Conservation (phyloP, 2,329 filamentous ascomycete species). For the Keithomyces neogunnii region DNA sequence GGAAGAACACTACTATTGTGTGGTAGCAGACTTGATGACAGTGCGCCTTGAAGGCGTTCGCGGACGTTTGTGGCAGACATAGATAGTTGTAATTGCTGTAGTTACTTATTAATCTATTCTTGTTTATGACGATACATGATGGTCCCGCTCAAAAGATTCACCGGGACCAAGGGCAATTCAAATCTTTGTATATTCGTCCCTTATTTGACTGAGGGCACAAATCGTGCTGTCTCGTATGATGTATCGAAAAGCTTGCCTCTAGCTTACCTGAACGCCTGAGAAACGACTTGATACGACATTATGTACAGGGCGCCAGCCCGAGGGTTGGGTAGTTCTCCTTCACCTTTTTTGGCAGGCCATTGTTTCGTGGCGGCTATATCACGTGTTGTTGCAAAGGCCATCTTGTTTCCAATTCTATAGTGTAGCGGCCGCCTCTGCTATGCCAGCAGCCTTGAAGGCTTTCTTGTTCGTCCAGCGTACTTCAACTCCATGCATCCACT, state of each 20-base stretch:
- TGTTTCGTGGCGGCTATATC: neutral
- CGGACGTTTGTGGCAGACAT: neutral
- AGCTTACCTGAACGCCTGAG: neutral
- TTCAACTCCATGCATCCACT: slow-evolving; percentile 81
- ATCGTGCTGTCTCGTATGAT: neutral
- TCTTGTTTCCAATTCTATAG: slow-evolving; percentile 26
- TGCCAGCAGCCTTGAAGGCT: slow-evolving; percentile 54
- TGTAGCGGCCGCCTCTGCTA: slow-evolving; percentile 49
- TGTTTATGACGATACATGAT: neutral
- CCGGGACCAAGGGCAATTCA: too few species aligned
- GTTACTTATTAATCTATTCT: slow-evolving; percentile 1
- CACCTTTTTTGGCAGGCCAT: neutral
- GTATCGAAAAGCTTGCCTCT: neutral
- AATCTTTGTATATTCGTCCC: too few species aligned
- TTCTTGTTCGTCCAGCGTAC: slow-evolving; percentile 56
- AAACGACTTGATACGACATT: neutral
- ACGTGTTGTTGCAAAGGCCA: neutral
- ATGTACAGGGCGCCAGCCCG: neutral
- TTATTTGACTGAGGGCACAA: neutral
- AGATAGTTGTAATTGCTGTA: neutral
- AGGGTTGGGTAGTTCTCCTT: neutral
- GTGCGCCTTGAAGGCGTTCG: neutral
- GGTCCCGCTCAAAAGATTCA: neutral
- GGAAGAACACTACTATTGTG: slow-evolving; percentile 12
- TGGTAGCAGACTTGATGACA: slow-evolving; percentile 9